Conservation (phyloP, 1,139 yeast species). For the Kodamaea arcana region DNA sequence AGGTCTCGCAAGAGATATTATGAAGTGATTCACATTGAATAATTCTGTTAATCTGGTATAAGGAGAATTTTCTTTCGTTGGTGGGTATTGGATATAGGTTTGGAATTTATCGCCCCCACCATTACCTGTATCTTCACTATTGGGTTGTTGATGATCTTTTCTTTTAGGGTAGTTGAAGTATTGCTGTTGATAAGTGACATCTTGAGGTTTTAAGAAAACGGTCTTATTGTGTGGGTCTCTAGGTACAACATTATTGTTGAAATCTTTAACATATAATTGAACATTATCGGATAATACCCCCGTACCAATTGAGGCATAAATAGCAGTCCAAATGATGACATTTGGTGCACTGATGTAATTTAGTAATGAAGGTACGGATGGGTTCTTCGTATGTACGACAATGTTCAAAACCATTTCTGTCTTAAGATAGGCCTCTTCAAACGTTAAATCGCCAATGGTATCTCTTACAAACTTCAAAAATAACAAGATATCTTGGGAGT, state of each 20-base stretch:
- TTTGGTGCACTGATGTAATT: constrained; percentile 94
- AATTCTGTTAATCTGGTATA: constrained; percentile 86
- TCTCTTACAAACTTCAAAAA: constrained; percentile 76
- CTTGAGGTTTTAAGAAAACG: constrained; percentile 42
- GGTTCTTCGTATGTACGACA: constrained; percentile 82
- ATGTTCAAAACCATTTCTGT: constrained; percentile 83
- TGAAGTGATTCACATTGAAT: constrained; percentile 88
- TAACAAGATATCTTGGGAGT: constrained; percentile 77
- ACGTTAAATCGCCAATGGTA: constrained; percentile 80
- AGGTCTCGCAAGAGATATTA: constrained; percentile 88
- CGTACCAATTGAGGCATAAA: constrained; percentile 68
- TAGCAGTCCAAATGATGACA: constrained; percentile 85
- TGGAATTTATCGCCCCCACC: constrained; percentile 7
- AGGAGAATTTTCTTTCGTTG: constrained; percentile 49
- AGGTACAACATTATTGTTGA: constrained; percentile 53
- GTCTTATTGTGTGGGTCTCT: constrained; percentile 30
- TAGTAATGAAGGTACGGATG: constrained; percentile 66
- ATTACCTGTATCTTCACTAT: constrained; percentile 9
- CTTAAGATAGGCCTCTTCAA: constrained; percentile 86
- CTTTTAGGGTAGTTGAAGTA: constrained; percentile 26
- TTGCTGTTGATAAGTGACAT: constrained; percentile 42
- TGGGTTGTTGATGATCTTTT: too few relatives aligned
- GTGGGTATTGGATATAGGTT: constrained; percentile 14
- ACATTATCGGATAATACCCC: constrained; percentile 61
- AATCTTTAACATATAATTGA: constrained; percentile 65